Percentiles rank a stretch among this genome's conserved stretches.
Evolutionary conservation across 495 filamentous ascomycete genomes (phyloP).

Genomic region (Tuber melanosporum): DNA sequence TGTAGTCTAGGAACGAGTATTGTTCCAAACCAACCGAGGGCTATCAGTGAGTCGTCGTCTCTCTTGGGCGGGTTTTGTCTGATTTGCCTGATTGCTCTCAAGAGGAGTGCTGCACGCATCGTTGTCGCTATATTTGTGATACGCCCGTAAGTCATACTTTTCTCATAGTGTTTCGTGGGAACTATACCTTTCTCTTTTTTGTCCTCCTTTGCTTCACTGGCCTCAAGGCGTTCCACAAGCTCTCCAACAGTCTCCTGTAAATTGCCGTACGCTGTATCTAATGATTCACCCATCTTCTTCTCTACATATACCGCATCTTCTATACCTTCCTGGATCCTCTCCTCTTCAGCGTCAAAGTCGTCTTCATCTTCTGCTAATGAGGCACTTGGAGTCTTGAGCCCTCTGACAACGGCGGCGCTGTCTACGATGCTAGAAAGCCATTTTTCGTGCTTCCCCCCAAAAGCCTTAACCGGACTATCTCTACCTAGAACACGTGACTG

Average conservation of each 20-base stretch:
- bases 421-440: slow-evolving; percentile 63
- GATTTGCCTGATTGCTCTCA: slow-evolving; percentile 71
- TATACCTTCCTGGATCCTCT: slow-evolving; percentile 61
- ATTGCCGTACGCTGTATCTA: slow-evolving; percentile 53
- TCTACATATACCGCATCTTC: slow-evolving; percentile 64
- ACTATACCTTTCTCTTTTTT: slow-evolving; percentile 15
- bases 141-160: neutral
- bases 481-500: slow-evolving; percentile 56
- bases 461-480: slow-evolving; percentile 56
- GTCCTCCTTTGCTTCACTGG: slow-evolving; percentile 42
- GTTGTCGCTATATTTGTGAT: slow-evolving; percentile 7
- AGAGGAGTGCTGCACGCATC: slow-evolving; percentile 55
- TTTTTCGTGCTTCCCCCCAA: slow-evolving; percentile 55
- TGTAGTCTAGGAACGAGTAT: slow-evolving; percentile 42
- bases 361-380: slow-evolving; percentile 55
- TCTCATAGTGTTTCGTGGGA: neutral
- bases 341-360: slow-evolving; percentile 66
- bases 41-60: slow-evolving; percentile 27
- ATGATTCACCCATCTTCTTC: slow-evolving; percentile 53
- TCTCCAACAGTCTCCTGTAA: slow-evolving; percentile 53
- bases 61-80: slow-evolving; percentile 57
- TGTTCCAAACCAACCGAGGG: slow-evolving; percentile 42
- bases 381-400: slow-evolving; percentile 63
- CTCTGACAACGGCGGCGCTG: slow-evolving; percentile 56
- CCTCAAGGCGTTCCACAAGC: slow-evolving; percentile 43